Conservation (phyloP, 2,329 filamentous ascomycete species). For the Colletotrichum phormii region DNA sequence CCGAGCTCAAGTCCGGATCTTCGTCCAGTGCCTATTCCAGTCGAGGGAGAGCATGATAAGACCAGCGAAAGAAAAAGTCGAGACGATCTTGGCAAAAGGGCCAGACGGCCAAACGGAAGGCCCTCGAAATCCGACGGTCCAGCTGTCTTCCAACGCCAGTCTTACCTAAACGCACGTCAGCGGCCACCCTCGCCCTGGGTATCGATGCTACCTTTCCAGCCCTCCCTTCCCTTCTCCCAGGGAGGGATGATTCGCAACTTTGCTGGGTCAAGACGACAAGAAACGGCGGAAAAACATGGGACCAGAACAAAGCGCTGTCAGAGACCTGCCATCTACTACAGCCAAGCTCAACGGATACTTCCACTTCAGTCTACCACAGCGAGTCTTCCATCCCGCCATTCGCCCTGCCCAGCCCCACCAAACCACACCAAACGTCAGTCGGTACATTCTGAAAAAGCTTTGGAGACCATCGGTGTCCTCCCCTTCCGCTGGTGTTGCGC, state of each 20-base stretch:
- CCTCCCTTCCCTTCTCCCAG: not conserved
- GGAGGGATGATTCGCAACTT: not conserved
- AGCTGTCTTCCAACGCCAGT: not conserved
- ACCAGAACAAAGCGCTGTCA: slow-evolving; percentile 18
- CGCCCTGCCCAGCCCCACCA: not conserved
- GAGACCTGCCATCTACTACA: slow-evolving; percentile 10
- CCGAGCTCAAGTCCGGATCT: not conserved
- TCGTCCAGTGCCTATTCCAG: not conserved
- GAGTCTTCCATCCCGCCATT: slow-evolving; percentile 9
- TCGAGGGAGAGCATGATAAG: not conserved
- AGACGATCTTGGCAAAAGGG: slow-evolving; percentile 16
- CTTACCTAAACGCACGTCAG: not conserved
- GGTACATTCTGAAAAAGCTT: not conserved
- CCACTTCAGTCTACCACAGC: slow-evolving; percentile 27
- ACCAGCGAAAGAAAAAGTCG: not conserved
- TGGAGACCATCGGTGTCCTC: slow-evolving; percentile 6
- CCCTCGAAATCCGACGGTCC: slow-evolving; percentile 11
- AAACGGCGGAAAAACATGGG: not conserved
- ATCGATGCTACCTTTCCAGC: not conserved
- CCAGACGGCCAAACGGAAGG: not conserved
- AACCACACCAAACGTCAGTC: slow-evolving; percentile 3
- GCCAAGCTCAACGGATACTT: not conserved
- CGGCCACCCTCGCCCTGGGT: not conserved
- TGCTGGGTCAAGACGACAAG: slow-evolving; percentile 5
- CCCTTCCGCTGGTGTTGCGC: slow-evolving; percentile 8